phyloP scores from a whole-genome alignment of 2,329 filamentous ascomycete species.

The Penicillium sp. region DNA sequence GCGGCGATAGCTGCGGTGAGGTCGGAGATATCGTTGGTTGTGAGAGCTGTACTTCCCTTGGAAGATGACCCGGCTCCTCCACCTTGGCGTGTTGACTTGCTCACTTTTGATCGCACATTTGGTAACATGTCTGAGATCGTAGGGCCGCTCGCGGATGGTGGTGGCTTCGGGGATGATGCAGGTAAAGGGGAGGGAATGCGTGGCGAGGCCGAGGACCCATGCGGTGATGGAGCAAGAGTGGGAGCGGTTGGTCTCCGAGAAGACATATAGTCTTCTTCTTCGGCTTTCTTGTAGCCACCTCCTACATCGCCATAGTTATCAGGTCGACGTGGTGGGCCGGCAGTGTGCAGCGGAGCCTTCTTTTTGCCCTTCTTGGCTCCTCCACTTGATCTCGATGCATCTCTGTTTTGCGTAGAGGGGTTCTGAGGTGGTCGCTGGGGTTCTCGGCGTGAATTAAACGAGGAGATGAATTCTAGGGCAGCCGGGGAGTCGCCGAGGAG shows the following conservation, averaged over 20 bases:
- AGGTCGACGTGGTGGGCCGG: slow-evolving; percentile 60
- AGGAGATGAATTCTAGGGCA: slow-evolving; percentile 67
- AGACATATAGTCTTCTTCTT: slow-evolving; percentile 69
- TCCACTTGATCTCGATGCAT: slow-evolving; percentile 1
- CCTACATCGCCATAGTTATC: slow-evolving; percentile 62
- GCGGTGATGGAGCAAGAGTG: slow-evolving; percentile 37
- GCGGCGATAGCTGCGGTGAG: slow-evolving; percentile 76
- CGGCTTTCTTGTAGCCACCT: slow-evolving; percentile 74
- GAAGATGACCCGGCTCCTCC: slow-evolving; percentile 65
- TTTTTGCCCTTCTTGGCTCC: slow-evolving; percentile 49
- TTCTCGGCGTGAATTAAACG: slow-evolving; percentile 66
- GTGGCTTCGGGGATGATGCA: slow-evolving; percentile 42
- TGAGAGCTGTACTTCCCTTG: slow-evolving; percentile 38
- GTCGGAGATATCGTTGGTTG: slow-evolving; percentile 53
- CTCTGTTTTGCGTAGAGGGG: slow-evolving; percentile 1
- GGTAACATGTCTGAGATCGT: slow-evolving; percentile 72
- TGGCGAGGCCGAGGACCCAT: slow-evolving; percentile 45
- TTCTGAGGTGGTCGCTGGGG: slow-evolving; percentile 26
- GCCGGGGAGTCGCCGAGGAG: slow-evolving; percentile 82
- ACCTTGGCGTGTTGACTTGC: slow-evolving; percentile 68
- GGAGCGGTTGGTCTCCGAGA: slow-evolving; percentile 43
- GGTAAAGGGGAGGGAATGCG: slow-evolving; percentile 42
- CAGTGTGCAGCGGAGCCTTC: slow-evolving; percentile 59
- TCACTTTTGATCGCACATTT: slow-evolving; percentile 58
- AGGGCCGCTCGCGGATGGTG: slow-evolving; percentile 69